Percentiles rank a stretch among this genome's conserved stretches.
Evolutionary conservation across 73 alveolate genomes (phyloP).

Genomic region (Diophrys appendiculata): DNA sequence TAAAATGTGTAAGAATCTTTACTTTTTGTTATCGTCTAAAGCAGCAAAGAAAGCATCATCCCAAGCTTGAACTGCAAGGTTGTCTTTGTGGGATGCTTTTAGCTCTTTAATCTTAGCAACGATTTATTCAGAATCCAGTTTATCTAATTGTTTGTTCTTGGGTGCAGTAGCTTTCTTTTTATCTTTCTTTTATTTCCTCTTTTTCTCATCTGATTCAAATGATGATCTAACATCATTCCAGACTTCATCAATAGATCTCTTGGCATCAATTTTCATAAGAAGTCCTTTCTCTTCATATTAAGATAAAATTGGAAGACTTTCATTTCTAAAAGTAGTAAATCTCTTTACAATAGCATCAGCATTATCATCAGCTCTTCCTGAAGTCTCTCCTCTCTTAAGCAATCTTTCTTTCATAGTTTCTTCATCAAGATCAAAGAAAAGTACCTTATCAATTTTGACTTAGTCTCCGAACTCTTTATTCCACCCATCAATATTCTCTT

Average conservation of each 20-base stretch:
- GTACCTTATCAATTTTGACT: slow-evolving; percentile 70
- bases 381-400: slow-evolving; percentile 86
- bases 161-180: no score
- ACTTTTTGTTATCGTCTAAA: background rate
- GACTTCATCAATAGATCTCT: slow-evolving; percentile 82
- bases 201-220: background rate
- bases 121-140: background rate
- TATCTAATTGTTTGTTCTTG: background rate
- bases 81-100: background rate
- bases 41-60: background rate
- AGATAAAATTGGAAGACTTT: slow-evolving; percentile 92
- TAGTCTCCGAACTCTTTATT: slow-evolving; percentile 65
- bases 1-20: no score
- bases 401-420: slow-evolving; percentile 90
- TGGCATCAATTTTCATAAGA: slow-evolving; percentile 80
- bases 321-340: slow-evolving; percentile 88
- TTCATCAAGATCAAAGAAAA: slow-evolving; percentile 91
- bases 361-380: slow-evolving; percentile 99
- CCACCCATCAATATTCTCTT: slow-evolving; percentile 84
- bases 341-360: slow-evolving; percentile 95
- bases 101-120: background rate
- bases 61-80: background rate
- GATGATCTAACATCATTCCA: slow-evolving; percentile 76
- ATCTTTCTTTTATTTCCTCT: background rate
- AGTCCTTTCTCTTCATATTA: slow-evolving; percentile 72